Base-by-base conservation (phyloP, 2,329 filamentous ascomycete genomes). In the Plenodomus tracheiphilus region DNA sequence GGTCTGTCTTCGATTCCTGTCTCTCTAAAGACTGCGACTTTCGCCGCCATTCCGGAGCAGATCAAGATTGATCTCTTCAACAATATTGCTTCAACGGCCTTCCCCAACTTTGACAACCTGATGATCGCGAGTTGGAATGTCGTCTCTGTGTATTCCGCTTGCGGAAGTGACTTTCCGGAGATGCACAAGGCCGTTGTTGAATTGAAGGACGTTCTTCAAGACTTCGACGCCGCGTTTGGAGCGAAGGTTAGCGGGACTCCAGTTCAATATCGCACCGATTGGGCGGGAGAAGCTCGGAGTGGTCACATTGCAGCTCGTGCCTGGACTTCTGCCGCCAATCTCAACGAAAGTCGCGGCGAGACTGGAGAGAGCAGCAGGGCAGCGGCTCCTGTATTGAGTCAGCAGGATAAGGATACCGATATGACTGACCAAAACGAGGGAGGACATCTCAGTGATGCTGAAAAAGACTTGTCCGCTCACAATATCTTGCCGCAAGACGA, bases 91-190 rank as follows among this genome's bases (percentile, higher is more conserved):
- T 59, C 58, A 32, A 53, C 58, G 0, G 64, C 65, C 0, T 63
- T 70, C 8, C 65, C 68, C 1, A 59, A 61, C 32, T 66, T 69
- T 42, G 62, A 70, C 36, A 62, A 65, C 30, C 22, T 70, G 39
- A 59, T 70, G 53, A 61, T 58, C 39, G 66, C 67, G 13, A 54
- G 61, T 0, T 69, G 66, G 66, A 71, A 70, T 28, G 61, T 66
- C 2, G 57, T 69, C 2, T 61, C 59, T 0, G 51, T 71, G n/a
- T 66, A 68, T 41, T 47, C 54, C 16, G 50, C 59, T 16, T 48
- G 59, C 2, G 66, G 65, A 1, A 65, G 54, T 11, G 62, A 70
- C 41, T 63, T 63, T 18, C 49, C 56, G 1, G 64, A 61, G 9
- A 54, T 71, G 10, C 61, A 68, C 37, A 52, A 45, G 4, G 53